Base-by-base conservation (phyloP, 2,329 filamentous ascomycete species). In the Daldinia sp. region DNA sequence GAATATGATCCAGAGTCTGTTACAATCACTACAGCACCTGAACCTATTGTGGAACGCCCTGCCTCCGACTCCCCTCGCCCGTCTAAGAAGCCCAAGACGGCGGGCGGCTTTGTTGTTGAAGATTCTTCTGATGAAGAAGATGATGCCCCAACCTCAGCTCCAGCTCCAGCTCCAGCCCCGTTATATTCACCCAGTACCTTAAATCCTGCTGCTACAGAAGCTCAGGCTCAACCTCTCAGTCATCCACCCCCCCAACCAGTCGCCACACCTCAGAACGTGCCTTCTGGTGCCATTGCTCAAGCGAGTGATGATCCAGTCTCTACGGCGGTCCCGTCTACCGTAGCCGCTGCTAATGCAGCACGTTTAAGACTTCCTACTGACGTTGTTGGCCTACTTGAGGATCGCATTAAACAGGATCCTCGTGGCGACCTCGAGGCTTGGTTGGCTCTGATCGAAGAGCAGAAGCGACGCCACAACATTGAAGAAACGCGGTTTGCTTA, bases 351-450 rank as follows among this genome's bases (percentile, higher is more conserved):
- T 29, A 45, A 60, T 49, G 67, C 69, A 29, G 48, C 68, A 10
- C 72, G 70, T 32, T 64, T 73, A 62, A 72, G 74, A 73, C 64
- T 74, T 52, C 87, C 90, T 58, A 86, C 90, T 78, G 91, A 96
- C 78, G 86, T 86, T 68, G 84, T 94, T 71, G 88, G 90, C 60
- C 86, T 94, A 61, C 83, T 98, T 73, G 94, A 99, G 81, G 92
- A 95, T 76, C 89, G 94, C 74, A 90, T 98, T 76, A 90, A 90
- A 75, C 92, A 97, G 73, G 95, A 99, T 74, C 92, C 94, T 13
- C 91, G 93, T 72, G 95, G 94, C 73, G 94, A 97, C 71, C 87
- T 95, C 77, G 91, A 95, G 75, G 93, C 94, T 29, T 99, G 95
- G 95, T 81, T 96, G 72, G 86, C 87, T 68, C 83, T 99, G 74